A percentile compares a stretch with the other conserved stretches of the same genome.
phyloP scores from a whole-genome alignment of 2,329 filamentous ascomycete genomes.

The Drechslerella stenobrocha region DNA sequence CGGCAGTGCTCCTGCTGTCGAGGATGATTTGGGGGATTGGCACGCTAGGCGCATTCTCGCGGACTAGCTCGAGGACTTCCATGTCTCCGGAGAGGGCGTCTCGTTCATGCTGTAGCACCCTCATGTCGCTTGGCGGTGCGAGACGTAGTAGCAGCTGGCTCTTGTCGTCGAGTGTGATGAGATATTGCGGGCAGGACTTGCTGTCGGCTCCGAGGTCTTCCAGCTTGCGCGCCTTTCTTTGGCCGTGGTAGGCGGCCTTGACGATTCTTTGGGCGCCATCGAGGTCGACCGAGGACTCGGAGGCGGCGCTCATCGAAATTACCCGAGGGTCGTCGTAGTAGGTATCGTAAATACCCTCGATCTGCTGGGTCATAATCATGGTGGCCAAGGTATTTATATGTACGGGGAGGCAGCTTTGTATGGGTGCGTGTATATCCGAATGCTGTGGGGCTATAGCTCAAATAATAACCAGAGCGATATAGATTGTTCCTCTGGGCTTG shows the following conservation, averaged over 20 bases:
- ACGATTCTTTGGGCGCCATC: constrained; percentile 32
- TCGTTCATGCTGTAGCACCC: constrained; percentile 51
- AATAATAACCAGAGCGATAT: too few species aligned
- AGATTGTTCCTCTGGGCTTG: too few species aligned
- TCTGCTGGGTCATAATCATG: constrained; percentile 37
- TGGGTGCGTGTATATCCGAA: neutral
- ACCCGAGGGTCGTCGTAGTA: constrained; percentile 29
- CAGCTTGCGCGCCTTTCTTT: constrained; percentile 11
- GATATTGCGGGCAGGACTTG: constrained; percentile 32
- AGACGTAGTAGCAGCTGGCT: constrained; percentile 24
- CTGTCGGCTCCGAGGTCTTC: constrained; percentile 20
- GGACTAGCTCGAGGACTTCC: constrained; percentile 47
- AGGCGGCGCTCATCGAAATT: neutral
- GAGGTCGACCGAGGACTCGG: constrained; percentile 14
- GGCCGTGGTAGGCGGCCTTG: constrained; percentile 36
- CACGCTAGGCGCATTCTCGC: constrained; percentile 22
- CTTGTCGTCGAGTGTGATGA: constrained; percentile 43
- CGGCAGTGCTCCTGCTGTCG: constrained; percentile 40
- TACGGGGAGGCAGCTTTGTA: too few species aligned
- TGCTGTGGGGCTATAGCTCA: too few species aligned
- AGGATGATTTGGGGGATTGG: constrained; percentile 49
- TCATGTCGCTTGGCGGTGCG: constrained; percentile 42
- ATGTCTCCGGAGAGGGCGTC: constrained; percentile 49
- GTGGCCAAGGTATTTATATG: neutral
- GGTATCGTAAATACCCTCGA: constrained; percentile 15